These are phyloP conservation scores for Theileria equi DNA, from an alignment of 169 alveolate species.

Conservation along the genomic window DNA sequence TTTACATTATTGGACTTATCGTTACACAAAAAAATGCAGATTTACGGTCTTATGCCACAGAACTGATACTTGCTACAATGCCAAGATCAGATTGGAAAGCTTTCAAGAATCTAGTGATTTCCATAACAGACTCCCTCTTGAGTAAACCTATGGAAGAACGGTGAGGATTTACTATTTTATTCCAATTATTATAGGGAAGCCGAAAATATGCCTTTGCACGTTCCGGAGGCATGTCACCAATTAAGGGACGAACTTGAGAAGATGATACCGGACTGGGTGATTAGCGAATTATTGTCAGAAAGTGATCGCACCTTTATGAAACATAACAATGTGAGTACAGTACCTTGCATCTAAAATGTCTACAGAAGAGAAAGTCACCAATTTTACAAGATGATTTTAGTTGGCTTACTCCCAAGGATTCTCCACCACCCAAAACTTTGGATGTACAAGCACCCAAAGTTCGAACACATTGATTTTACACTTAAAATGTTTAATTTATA, in stretches of 20 bases:
- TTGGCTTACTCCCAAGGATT: no score
- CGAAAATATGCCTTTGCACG: conserved; percentile 20
- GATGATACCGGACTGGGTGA: conserved; percentile 72
- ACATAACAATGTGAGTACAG: conserved; percentile 42
- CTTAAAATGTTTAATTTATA: neutral
- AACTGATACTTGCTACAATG: conserved; percentile 63
- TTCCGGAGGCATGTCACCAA: conserved; percentile 66
- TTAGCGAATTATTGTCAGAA: conserved; percentile 63
- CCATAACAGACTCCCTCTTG: conserved; percentile 33
- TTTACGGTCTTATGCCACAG: conserved; percentile 57
- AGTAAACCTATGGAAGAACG: conserved; percentile 36
- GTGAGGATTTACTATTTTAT: conserved; percentile 12
- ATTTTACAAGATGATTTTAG: conserved; percentile 25
- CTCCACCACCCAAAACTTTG: no score
- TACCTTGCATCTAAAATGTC: no score
- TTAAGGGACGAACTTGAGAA: conserved; percentile 62
- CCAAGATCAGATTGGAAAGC: conserved; percentile 71
- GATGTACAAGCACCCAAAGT: no score
- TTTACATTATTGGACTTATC: conserved; percentile 28
- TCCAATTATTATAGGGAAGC: neutral
- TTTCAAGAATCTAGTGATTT: conserved; percentile 48
- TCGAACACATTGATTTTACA: no score
- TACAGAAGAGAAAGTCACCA: conserved; percentile 38
- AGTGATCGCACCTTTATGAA: conserved; percentile 36
- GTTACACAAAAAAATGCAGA: conserved; percentile 43